Evolutionary conservation across 805 yeast species (phyloP), one percentile per base, ranked within the genome.

Genomic region (Candida oleophila): DNA sequence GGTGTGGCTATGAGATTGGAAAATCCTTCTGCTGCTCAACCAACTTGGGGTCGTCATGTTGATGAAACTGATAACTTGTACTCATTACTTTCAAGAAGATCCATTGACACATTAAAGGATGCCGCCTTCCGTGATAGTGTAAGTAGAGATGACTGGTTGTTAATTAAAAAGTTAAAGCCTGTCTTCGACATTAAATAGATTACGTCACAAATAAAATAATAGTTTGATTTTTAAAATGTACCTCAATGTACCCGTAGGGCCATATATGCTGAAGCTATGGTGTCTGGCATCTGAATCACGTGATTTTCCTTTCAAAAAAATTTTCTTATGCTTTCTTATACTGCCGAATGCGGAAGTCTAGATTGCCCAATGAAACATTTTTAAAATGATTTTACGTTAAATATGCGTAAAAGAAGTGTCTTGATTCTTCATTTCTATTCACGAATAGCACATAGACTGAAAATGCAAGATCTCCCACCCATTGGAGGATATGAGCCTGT

Each of bases 1-100:
- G 99, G 99, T 81, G 98, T 92, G 53, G 99, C 99, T 52, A 88
- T 94, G 87, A 84, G 99, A 76, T 78, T 94, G 61, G 99, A 94
- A 47, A 86, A 89, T 59, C 91, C 96, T 54, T 87, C 96, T 38
- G 77, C 87, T 48, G 92, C 88, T 54, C 96, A 90, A 72, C 98
- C 99, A 46, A 84, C 89, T 12, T 94, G 98, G 98, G 99, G 99
- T 53, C 89, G 99, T 75, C 99, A 94, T 64, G 95, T 94, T 57
- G 96, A 90, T 67, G 99, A 94, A 71, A 74, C 81, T 49, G 99
- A 94, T 68, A 77, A 80, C 40, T 75, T 94, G 63, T 94, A 91
- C 71, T 92, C 99, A n/a, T 77, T 87, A 73, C 80, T 94, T 53
- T 65, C 94, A 11, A 83, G 99, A 77, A 87, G 77, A 68, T 87